Percentiles rank a stretch among this genome's conserved stretches.
phyloP scores from a whole-genome alignment of 2,329 filamentous ascomycete genomes.

The Fusarium sp. region DNA sequence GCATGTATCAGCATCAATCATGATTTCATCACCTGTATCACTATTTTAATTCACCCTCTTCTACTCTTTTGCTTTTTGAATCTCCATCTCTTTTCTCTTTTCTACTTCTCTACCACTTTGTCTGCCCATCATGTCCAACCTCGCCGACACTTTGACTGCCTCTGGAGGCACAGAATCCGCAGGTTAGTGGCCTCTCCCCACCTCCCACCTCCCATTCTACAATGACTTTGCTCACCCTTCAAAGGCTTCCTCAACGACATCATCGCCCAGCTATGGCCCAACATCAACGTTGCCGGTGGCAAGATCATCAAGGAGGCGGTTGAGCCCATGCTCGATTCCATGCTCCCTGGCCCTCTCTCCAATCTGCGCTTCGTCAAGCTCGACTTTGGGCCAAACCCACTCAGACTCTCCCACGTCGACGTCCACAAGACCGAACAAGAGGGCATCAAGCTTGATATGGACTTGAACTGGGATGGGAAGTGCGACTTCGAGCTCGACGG shows the following conservation, averaged over 20 bases:
- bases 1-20: too few species aligned
- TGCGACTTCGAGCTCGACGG: slow-evolving; percentile 43
- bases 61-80: too few species aligned
- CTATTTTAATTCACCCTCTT: too few species aligned
- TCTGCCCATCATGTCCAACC: slow-evolving; percentile 32
- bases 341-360: slow-evolving; percentile 39
- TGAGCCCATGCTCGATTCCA: slow-evolving; percentile 39
- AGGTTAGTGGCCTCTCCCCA: slow-evolving; percentile 16
- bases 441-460: slow-evolving; percentile 43
- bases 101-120: background rate
- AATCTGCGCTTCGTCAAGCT: slow-evolving; percentile 38
- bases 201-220: background rate
- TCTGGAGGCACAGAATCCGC: slow-evolving; percentile 42
- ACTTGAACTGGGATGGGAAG: slow-evolving; percentile 37
- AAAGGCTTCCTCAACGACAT: slow-evolving; percentile 42
- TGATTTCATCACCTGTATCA: too few species aligned
- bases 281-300: slow-evolving; percentile 42
- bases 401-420: slow-evolving; percentile 39
- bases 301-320: slow-evolving; percentile 38
- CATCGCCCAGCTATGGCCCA: slow-evolving; percentile 41
- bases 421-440: slow-evolving; percentile 37
- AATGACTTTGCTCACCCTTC: slow-evolving; percentile 20
- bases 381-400: slow-evolving; percentile 35
- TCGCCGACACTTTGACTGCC: slow-evolving; percentile 37
- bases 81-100: too few species aligned